Conservation (phyloP, 2,329 filamentous ascomycete genomes). For the Neofusicoccum umdonicola region DNA sequence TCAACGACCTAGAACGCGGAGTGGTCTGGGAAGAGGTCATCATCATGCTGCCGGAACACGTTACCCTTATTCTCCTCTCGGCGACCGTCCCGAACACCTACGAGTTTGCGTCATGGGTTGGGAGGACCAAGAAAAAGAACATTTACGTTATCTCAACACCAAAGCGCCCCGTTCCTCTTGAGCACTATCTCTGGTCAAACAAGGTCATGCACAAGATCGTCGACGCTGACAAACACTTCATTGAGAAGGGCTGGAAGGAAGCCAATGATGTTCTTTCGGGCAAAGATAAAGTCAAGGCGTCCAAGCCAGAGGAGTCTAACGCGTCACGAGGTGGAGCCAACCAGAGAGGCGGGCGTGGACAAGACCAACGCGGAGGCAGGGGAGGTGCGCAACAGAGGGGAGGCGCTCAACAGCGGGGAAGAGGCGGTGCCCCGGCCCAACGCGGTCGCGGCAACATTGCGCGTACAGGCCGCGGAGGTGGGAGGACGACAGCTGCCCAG, state of each 20-base stretch:
- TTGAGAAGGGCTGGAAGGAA: slow-evolving; percentile 92
- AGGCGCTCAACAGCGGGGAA: slow-evolving; percentile 51
- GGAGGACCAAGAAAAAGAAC: slow-evolving; percentile 95
- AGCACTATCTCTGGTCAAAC: slow-evolving; percentile 94
- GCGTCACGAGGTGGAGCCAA: slow-evolving; percentile 52
- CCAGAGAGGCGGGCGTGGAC: slow-evolving; percentile 49
- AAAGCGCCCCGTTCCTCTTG: slow-evolving; percentile 89
- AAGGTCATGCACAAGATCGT: slow-evolving; percentile 95
- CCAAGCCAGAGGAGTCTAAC: slow-evolving; percentile 52
- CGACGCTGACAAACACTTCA: slow-evolving; percentile 84
- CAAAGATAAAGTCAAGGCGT: slow-evolving; percentile 70
- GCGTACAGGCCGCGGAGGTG: slow-evolving; percentile 77
- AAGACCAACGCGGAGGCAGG: slow-evolving; percentile 52
- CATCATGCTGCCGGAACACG: slow-evolving; percentile 97
- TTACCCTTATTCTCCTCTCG: slow-evolving; percentile 90
- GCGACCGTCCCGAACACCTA: slow-evolving; percentile 97
- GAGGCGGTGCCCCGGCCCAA: slow-evolving; percentile 51
- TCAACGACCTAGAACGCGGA: slow-evolving; percentile 92
- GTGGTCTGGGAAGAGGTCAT: slow-evolving; percentile 99
- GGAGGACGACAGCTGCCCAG: slow-evolving; percentile 84
- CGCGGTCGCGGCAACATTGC: slow-evolving; percentile 81
- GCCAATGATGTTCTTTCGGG: slow-evolving; percentile 80
- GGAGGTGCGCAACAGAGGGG: slow-evolving; percentile 53
- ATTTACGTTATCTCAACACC: slow-evolving; percentile 98
- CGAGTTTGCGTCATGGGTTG: slow-evolving; percentile 98